These are phyloP conservation scores for Cryptomeria japonica DNA, from an alignment of 75 land plant genomes.

Conservation along the genomic window DNA sequence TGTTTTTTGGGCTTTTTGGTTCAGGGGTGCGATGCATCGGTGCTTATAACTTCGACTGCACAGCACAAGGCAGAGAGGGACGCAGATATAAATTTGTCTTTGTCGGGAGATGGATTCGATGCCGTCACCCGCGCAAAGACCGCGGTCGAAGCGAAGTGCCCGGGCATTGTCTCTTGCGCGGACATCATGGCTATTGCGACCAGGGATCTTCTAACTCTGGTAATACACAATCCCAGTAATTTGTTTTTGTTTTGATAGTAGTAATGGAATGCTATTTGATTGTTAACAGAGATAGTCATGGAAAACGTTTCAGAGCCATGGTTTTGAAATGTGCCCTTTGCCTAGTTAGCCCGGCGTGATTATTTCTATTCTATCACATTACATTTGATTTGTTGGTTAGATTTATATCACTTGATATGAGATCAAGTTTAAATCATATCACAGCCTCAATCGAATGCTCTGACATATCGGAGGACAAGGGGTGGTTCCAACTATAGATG, in stretches of 20 bases:
- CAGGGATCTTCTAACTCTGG: constrained; percentile 49
- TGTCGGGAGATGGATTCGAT: constrained; percentile 55
- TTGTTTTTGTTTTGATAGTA: neutral
- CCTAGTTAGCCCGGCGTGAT: neutral
- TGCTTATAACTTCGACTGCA: constrained; percentile 31
- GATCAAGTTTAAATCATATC: too few relatives aligned
- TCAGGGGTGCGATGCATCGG: constrained; percentile 65
- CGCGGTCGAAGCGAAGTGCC: constrained; percentile 45
- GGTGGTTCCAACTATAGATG: neutral
- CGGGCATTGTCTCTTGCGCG: constrained; percentile 65
- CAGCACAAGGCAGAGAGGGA: constrained; percentile 38
- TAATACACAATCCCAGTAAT: constrained; percentile 13
- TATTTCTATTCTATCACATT: neutral
- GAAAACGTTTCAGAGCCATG: neutral
- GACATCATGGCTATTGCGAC: constrained; percentile 57
- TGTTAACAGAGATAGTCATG: too few relatives aligned
- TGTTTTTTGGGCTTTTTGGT: neutral
- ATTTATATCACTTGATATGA: too few relatives aligned
- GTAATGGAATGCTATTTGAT: neutral
- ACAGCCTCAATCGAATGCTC: too few relatives aligned
- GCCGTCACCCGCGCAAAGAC: constrained; percentile 42
- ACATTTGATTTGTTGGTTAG: neutral
- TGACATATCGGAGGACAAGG: neutral
- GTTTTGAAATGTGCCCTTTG: neutral
- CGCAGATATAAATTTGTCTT: constrained; percentile 29